Evolutionary conservation across 2,329 filamentous ascomycete species (phyloP).

Genomic region (Fusarium lyarnte): DNA sequence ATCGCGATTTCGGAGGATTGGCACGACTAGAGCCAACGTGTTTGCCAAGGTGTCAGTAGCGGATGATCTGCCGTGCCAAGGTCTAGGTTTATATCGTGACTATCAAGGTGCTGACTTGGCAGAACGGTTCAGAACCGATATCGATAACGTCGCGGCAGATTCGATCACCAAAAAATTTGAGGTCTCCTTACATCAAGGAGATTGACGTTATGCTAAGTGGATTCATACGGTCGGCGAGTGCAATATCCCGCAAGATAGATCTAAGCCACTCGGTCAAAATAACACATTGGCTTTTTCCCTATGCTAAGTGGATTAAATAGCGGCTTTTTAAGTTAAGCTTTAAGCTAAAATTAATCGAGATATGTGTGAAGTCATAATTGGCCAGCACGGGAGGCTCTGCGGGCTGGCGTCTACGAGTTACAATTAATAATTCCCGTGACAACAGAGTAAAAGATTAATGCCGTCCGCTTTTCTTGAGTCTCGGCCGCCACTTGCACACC

Average conservation of each 20-base stretch:
- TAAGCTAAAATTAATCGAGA: background rate
- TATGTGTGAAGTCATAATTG: background rate
- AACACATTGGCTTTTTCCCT: no score
- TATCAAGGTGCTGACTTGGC: background rate
- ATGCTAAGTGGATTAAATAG: background rate
- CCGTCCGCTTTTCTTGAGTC: no score
- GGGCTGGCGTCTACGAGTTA: no score
- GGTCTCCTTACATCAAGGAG: background rate
- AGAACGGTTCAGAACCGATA: background rate
- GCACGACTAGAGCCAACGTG: background rate
- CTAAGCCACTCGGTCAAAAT: no score
- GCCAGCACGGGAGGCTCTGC: background rate
- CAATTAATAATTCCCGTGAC: background rate
- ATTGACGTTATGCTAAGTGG: no score
- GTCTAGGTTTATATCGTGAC: background rate
- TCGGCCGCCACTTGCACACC: background rate
- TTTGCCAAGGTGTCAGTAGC: background rate
- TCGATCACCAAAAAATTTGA: background rate
- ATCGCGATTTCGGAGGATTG: background rate
- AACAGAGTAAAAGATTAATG: background rate
- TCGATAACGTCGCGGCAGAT: background rate
- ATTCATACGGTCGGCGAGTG: background rate
- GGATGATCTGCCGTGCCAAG: background rate
- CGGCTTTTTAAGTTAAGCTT: background rate
- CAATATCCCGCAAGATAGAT: no score